Evolutionary conservation across 306 rosid genomes (phyloP).

Genomic region (Cucurbita pepo): DNA sequence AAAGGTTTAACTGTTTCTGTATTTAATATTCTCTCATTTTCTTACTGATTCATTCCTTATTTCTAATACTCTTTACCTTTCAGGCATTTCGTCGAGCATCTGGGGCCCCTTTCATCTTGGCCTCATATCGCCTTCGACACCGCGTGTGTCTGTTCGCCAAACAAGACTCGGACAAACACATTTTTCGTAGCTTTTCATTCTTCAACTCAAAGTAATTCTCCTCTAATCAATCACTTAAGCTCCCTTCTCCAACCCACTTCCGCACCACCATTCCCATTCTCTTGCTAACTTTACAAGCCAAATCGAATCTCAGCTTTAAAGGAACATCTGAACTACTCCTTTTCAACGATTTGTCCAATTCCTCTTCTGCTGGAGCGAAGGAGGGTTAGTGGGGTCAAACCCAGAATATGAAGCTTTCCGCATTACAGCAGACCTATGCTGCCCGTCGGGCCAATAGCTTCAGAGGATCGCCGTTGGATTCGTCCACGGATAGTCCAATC

Average conservation of each 20-base stretch:
- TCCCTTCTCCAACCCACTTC: not conserved
- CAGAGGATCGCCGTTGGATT: slow-evolving; percentile 52
- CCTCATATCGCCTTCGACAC: not conserved
- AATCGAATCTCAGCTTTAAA: slow-evolving; percentile 6
- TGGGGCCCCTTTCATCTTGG: not conserved
- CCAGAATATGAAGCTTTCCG: slow-evolving; percentile 66
- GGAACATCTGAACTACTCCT: slow-evolving; percentile 4
- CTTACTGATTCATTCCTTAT: not conserved
- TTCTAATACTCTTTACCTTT: not conserved
- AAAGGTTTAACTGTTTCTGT: not conserved
- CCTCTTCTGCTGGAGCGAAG: not conserved
- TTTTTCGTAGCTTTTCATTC: not conserved
- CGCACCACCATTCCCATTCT: not conserved
- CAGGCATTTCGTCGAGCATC: not conserved
- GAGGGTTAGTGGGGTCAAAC: not conserved
- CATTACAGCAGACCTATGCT: slow-evolving; percentile 72
- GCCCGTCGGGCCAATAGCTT: slow-evolving; percentile 68
- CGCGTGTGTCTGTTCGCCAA: not conserved
- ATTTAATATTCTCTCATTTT: not conserved
- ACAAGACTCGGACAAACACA: not conserved
- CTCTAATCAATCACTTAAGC: not conserved
- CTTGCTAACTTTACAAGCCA: slow-evolving; percentile 6
- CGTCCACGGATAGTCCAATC: slow-evolving; percentile 40
- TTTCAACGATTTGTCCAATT: not conserved
- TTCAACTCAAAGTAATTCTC: slow-evolving; percentile 2